Conservation (phyloP, 2,329 filamentous ascomycete genomes). For the Phyllosticta citriasiana region DNA sequence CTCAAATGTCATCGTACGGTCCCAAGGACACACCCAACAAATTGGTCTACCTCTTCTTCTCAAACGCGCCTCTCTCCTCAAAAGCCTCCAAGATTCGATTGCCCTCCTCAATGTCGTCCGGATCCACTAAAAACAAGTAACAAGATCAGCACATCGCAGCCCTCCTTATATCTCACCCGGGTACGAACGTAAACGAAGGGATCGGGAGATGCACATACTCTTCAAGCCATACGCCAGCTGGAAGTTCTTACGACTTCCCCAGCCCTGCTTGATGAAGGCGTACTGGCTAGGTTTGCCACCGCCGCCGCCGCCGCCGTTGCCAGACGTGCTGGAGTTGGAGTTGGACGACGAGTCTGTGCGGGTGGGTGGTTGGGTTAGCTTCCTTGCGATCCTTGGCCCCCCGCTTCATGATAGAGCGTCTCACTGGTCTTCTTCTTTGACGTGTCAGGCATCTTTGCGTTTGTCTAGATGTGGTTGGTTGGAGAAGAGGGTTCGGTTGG, state of each 20-base stretch:
- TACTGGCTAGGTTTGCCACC: neutral
- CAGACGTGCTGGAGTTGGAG: neutral
- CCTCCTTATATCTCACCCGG: neutral
- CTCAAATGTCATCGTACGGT: no score
- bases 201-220: neutral
- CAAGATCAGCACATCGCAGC: neutral
- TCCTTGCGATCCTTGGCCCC: neutral
- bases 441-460: no score
- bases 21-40: neutral
- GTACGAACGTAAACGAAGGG: no score
- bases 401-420: no score
- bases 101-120: constrained; percentile 3
- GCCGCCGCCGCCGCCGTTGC: no score
- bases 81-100: neutral
- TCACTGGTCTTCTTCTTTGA: neutral
- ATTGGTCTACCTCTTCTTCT: neutral
- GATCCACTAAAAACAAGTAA: neutral
- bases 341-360: constrained; percentile 25
- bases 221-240: constrained; percentile 4
- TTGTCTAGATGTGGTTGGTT: no score
- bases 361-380: neutral
- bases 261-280: constrained; percentile 3
- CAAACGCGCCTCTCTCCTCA: neutral
- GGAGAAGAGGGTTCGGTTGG: no score
- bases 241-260: neutral